Evolutionary conservation across 2,329 filamentous ascomycete genomes (phyloP).

Genomic region (Apiospora saccharicola): DNA sequence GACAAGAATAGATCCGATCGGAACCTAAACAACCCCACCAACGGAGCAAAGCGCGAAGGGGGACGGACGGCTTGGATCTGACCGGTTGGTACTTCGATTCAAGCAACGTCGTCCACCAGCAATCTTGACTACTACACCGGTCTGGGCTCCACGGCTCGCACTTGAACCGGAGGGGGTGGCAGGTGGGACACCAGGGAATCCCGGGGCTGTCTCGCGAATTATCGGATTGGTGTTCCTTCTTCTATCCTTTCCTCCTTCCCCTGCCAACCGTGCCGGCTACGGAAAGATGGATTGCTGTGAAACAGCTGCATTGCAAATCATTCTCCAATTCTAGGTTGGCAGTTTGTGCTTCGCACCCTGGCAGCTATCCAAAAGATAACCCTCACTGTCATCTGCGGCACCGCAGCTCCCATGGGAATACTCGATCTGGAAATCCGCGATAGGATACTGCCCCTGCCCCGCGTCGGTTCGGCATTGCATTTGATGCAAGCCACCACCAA

Average conservation of each 20-base stretch:
- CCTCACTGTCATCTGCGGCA: background rate
- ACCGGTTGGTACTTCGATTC: slow-evolving; percentile 10
- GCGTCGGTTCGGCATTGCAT: slow-evolving; percentile 5
- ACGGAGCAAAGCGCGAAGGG: background rate
- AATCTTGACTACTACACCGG: background rate
- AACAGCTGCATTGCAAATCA: background rate
- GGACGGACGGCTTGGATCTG: background rate
- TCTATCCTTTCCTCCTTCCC: background rate
- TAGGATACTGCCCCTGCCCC: slow-evolving; percentile 16
- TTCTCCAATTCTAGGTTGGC: background rate
- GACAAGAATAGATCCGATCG: background rate
- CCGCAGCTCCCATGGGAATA: background rate
- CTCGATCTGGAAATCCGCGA: slow-evolving; percentile 12
- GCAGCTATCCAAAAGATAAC: background rate
- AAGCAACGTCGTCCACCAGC: background rate
- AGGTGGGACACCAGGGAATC: background rate
- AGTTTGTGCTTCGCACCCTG: background rate
- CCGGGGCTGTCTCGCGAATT: slow-evolving; percentile 3
- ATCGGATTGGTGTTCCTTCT: background rate
- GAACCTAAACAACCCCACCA: background rate
- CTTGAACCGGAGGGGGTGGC: slow-evolving; percentile 6
- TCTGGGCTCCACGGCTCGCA: background rate
- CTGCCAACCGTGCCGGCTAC: background rate
- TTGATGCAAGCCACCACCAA: slow-evolving; percentile 3
- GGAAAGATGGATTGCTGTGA: background rate